These are phyloP conservation scores for Colletotrichum sp. DNA, from an alignment of 2,329 filamentous ascomycete genomes.

Conservation along the genomic window DNA sequence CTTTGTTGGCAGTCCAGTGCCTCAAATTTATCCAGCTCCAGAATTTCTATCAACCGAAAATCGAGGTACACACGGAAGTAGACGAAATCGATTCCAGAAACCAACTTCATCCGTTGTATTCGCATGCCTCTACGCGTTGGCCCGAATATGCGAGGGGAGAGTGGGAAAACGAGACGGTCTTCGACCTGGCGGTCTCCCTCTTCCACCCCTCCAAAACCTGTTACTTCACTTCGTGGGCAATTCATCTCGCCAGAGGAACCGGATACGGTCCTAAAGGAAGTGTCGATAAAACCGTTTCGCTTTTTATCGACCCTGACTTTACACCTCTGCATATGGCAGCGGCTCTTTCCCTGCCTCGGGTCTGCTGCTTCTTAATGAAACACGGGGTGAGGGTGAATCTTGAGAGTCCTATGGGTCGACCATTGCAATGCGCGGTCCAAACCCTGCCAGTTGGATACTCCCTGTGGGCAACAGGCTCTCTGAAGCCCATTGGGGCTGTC, in stretches of 20 bases:
- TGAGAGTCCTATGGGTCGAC: background rate
- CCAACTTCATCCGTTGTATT: background rate
- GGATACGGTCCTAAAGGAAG: fast-evolving
- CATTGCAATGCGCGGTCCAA: background rate
- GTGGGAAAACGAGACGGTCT: background rate
- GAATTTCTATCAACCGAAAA: fast-evolving
- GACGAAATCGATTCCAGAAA: fast-evolving
- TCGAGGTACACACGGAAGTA: fast-evolving
- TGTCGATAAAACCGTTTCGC: background rate
- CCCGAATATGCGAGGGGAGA: background rate
- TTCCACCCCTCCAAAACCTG: background rate
- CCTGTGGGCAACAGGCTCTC: no score
- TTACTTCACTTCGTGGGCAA: background rate
- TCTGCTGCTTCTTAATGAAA: background rate
- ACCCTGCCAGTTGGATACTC: no score
- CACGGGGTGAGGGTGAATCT: background rate
- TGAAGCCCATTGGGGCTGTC: no score
- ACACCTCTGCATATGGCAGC: background rate
- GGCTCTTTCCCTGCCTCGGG: background rate
- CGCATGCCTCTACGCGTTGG: fast-evolving
- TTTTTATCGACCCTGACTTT: background rate
- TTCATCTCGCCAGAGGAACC: background rate
- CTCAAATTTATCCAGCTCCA: background rate
- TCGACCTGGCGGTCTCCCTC: background rate
- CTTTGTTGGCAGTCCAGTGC: background rate